Evolutionary conservation across 2,329 filamentous ascomycete genomes (phyloP), one percentile per base, ranked within the genome.

Genomic region (Trichoderma breve): DNA sequence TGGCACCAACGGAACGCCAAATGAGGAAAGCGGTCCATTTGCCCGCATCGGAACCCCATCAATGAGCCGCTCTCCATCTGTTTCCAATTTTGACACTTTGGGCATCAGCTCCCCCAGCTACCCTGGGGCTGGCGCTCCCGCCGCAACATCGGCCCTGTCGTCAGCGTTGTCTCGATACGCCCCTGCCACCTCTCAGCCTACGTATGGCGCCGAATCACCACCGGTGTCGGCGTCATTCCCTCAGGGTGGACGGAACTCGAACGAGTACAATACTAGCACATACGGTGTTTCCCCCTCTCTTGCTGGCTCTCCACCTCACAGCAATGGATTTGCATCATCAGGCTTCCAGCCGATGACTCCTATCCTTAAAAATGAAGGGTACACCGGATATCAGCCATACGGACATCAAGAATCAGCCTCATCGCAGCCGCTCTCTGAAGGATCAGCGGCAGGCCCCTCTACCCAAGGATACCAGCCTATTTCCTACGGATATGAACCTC

Each of bases 1-100:
- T 72, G 90, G 88, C 72, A 92, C 94, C 66, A 85, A 86, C 39
- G 85, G 85, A 11, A 89, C 88, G 0, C 86, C 86, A 69, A 88
- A 85, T 9, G 89, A 88, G 39, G 92, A 93, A 73, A 81, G 87
- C 67, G 93, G 94, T 0, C 94, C 94, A 1, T 98, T 99, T 80
- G 91, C 93, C 8, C 92, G 92, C 69, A 89, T 98, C 67, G 87
- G 92, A 32, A 90, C 90, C 34, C 92, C 93, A 7, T 92, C 88
- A 3, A 88, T 94, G 73, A 94, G 92, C 78, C 88, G 92, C 55
- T 90, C 91, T 2, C 90, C 92, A 4, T 96, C 93, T 5, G 87
- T 80, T 80, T 89, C 87, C 5, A 90, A 87, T 76, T 89, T 93
- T 60, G 95, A 98, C 75, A 82, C 93, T 6, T 97, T 96, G 78